phyloP scores from a whole-genome alignment of 108 stramenopile species.

The Pseudonitzschia delicatissima region DNA sequence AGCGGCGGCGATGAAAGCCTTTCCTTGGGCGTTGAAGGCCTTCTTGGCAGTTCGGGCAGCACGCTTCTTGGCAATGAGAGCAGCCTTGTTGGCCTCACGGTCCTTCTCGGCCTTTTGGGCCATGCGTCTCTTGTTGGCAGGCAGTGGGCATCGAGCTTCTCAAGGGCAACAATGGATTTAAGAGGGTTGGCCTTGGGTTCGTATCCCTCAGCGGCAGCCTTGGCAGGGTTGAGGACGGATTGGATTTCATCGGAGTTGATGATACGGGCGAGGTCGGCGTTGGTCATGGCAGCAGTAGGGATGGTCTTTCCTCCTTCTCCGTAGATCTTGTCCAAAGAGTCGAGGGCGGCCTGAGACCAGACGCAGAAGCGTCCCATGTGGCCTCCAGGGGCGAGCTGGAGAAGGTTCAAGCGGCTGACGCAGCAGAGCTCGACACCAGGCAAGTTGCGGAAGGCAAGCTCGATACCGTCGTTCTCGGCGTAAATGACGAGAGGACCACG shows the following conservation, averaged over 20 bases:
- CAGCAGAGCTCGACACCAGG: conserved; percentile 96
- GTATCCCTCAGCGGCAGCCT: conserved; percentile 51
- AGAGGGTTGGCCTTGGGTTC: conserved; percentile 96
- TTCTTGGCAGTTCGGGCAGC: conserved; percentile 55
- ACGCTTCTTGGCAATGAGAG: conserved; percentile 55
- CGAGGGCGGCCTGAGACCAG: conserved; percentile 97
- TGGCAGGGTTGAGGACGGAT: conserved; percentile 89
- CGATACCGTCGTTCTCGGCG: conserved; percentile 87
- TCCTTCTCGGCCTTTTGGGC: conserved; percentile 62
- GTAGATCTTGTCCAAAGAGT: conserved; percentile 92
- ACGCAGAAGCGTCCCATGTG: conserved; percentile 99
- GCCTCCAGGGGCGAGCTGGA: conserved; percentile 98
- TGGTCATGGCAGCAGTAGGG: conserved; percentile 92
- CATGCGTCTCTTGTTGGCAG: conserved; percentile 78
- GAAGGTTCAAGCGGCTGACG: conserved; percentile 94
- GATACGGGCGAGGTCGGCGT: conserved; percentile 97
- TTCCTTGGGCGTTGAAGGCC: conserved; percentile 73
- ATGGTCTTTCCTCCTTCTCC: conserved; percentile 85
- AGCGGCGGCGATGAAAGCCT: conserved; percentile 73
- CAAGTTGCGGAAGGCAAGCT: conserved; percentile 95
- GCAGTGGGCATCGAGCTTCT: conserved; percentile 94
- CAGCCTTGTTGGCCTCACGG: conserved; percentile 66
- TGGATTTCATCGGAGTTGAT: conserved; percentile 99
- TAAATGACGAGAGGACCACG: conserved; percentile 97
- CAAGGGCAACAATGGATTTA: conserved; percentile 75